Evolutionary conservation across 2,329 filamentous ascomycete species (phyloP), one percentile per base, ranked within the genome.

Genomic region (Herpotrichia juniperi): DNA sequence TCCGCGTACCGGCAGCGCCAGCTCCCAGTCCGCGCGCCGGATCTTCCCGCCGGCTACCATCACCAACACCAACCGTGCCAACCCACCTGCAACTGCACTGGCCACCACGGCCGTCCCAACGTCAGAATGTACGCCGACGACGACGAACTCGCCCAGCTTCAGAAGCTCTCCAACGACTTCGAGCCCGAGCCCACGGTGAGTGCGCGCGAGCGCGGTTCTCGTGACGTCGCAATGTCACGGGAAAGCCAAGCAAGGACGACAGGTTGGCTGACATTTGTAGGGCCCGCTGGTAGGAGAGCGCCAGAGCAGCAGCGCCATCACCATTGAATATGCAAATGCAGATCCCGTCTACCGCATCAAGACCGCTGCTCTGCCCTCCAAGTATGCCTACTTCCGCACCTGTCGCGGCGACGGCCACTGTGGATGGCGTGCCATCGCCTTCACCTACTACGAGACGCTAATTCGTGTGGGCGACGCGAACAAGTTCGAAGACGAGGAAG

Each of bases 401-500:
- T 86, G 96, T 72, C 87, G 89, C 74, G 93, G 94, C 47, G 93
- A 97, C 76, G 94, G 94, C 53, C 96, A 96, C 72, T 97, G 94
- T 76, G 94, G 93, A 67, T 97, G 94, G 93, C 86, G 93, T 88
- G 94, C 93, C 46, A 89, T 96, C 69, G 92, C 88, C 21, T 99
- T 96, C 74, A 87, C 87, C 59, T 97, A 97, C 74, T 96, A 96
- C 69, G 94, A 99, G 75, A 88, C 86, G 40, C 81, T 97, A 48
- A 80, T 93, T 63, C 84, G 85, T 58, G 78, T 83, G 42, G 86
- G 85, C 62, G 86, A 91, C 69, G 78, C 79, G 51, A 77, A 78
- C 57, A 84, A 86, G 61, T 79, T 96, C 52, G 80, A 87, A 30
- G 82, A 82, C 59, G 93, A 97, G 74, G 79, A 86, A 50, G 81